Conservation (phyloP, 176 grass and related monocot species). For the Phoenix dactylifera region DNA sequence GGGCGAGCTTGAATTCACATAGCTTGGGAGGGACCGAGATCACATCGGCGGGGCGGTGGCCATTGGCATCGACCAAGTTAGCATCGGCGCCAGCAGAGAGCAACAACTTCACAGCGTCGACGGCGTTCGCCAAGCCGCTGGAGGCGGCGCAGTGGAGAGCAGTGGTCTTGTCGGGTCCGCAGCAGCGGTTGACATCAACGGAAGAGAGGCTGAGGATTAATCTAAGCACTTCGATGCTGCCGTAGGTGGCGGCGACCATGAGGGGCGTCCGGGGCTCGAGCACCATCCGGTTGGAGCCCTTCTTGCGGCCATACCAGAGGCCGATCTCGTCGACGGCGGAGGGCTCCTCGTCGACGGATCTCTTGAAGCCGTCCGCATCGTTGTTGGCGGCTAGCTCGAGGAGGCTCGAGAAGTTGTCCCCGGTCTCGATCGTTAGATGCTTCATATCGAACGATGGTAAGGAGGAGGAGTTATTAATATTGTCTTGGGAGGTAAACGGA, state of each 20-base stretch:
- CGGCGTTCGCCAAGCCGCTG: slow-evolving; percentile 32
- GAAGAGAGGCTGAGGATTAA: slow-evolving; percentile 43
- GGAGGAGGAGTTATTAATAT: too few relatives aligned
- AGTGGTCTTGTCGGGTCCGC: slow-evolving; percentile 46
- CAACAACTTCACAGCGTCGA: slow-evolving; percentile 42
- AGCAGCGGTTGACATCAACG: slow-evolving; percentile 45
- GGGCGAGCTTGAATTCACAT: slow-evolving; percentile 37
- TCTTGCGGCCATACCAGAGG: slow-evolving; percentile 70
- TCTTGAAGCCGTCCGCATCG: slow-evolving; percentile 30
- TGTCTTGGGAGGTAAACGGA: too few relatives aligned
- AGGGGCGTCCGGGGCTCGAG: slow-evolving; percentile 61
- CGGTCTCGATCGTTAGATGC: slow-evolving; percentile 49
- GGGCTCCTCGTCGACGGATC: slow-evolving; percentile 34
- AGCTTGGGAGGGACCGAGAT: slow-evolving; percentile 44
- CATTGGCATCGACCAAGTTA: slow-evolving; percentile 31
- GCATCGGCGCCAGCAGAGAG: slow-evolving; percentile 35
- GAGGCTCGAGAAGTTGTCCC: slow-evolving; percentile 38
- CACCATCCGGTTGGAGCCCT: slow-evolving; percentile 18
- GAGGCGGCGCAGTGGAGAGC: slow-evolving; percentile 75
- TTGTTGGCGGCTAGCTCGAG: slow-evolving; percentile 68
- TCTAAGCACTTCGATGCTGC: slow-evolving; percentile 35
- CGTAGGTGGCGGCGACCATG: slow-evolving; percentile 78
- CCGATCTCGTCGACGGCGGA: slow-evolving; percentile 38
- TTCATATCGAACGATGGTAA: neutral
- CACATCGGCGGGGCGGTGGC: slow-evolving; percentile 49